Conservation (phyloP, 148 eudicot species). For the Drosera capensis region DNA sequence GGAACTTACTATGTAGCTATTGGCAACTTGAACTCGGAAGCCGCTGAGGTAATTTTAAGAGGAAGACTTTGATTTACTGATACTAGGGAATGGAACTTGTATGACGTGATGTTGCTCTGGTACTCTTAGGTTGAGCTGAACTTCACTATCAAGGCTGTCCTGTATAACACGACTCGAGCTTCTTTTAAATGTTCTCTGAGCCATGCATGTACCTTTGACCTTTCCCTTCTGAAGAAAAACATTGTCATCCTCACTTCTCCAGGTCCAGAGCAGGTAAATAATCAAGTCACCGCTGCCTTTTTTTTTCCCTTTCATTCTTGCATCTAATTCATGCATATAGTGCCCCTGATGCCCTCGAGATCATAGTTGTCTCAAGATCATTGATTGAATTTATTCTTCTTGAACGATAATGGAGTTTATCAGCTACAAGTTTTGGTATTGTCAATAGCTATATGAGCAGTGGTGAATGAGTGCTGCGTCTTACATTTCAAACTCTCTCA, state of each 20-base stretch:
- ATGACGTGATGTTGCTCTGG: background rate
- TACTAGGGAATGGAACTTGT: background rate
- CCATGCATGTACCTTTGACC: slow-evolving; percentile 20
- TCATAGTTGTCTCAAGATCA: too few relatives aligned
- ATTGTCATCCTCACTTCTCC: slow-evolving; percentile 27
- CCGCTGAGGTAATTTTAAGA: slow-evolving; percentile 18
- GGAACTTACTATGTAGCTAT: slow-evolving; percentile 34
- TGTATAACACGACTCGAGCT: slow-evolving; percentile 20
- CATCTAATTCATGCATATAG: background rate
- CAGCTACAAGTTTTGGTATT: too few relatives aligned
- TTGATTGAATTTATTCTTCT: too few relatives aligned
- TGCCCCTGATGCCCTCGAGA: background rate
- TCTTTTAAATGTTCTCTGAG: slow-evolving; percentile 21
- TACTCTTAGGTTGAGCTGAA: slow-evolving; percentile 23
- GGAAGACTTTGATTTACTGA: background rate
- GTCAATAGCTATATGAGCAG: too few relatives aligned
- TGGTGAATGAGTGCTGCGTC: background rate
- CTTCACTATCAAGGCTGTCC: slow-evolving; percentile 22
- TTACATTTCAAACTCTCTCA: background rate
- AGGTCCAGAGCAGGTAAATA: slow-evolving; percentile 18
- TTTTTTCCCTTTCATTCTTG: background rate
- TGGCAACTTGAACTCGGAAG: slow-evolving; percentile 32
- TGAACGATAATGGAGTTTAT: too few relatives aligned
- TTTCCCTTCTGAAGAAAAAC: slow-evolving; percentile 17
- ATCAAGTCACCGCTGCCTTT: background rate